These are phyloP conservation scores for Leucosporidium yakuticum DNA, from an alignment of 768 basidiomycete species.

Conservation along the genomic window DNA sequence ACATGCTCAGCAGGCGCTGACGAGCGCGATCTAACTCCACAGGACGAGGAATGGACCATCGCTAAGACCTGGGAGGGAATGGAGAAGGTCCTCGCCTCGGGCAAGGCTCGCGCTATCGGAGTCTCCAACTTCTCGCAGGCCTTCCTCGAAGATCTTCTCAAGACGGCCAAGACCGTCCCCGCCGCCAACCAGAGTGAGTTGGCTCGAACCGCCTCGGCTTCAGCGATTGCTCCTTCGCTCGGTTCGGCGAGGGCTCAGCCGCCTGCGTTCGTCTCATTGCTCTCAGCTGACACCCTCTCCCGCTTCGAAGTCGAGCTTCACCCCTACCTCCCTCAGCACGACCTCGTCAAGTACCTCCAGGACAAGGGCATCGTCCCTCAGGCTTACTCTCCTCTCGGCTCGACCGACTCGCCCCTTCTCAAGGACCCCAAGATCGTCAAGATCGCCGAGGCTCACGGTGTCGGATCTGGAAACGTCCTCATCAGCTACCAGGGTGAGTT, in stretches of 20 bases:
- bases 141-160: slow-evolving; percentile 59
- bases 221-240: slow-evolving; percentile 61
- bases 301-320: slow-evolving; percentile 51
- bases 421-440: slow-evolving; percentile 55
- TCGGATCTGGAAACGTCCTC: slow-evolving; percentile 60
- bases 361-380: slow-evolving; percentile 58
- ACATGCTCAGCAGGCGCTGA: too few relatives aligned
- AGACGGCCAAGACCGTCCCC: slow-evolving; percentile 51
- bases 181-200: slow-evolving; percentile 67
- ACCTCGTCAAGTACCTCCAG: slow-evolving; percentile 54
- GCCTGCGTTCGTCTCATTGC: too few relatives aligned
- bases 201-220: too few relatives aligned
- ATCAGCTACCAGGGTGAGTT: slow-evolving; percentile 64
- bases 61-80: slow-evolving; percentile 60
- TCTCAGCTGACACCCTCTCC: slow-evolving; percentile 11
- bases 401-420: slow-evolving; percentile 47
- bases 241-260: neutral
- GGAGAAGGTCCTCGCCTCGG: slow-evolving; percentile 47
- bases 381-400: slow-evolving; percentile 70
- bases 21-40: too few relatives aligned
- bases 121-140: slow-evolving; percentile 53
- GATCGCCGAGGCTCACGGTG: slow-evolving; percentile 59
- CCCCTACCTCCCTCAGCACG: slow-evolving; percentile 61
- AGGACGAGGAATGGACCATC: slow-evolving; percentile 55
- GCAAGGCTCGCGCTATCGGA: slow-evolving; percentile 74